Base-by-base conservation (phyloP, 2,329 filamentous ascomycete species). In the Blastomyces emzantsi region DNA sequence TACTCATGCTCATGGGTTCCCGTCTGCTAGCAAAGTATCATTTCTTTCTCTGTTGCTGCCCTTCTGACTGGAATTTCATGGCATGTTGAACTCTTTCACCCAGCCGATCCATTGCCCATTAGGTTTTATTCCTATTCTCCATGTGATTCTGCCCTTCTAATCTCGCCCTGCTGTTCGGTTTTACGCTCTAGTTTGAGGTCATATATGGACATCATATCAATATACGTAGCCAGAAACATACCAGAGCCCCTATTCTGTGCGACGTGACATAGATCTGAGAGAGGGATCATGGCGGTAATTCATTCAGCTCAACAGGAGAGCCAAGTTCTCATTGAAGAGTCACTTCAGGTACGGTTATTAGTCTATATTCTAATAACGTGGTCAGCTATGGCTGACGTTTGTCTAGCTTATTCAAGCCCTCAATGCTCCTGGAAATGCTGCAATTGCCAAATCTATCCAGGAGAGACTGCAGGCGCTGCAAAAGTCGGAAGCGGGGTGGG, bases 401-500 rank as follows among this genome's bases (percentile, higher is more conserved):
- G 17, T 55, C 25, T 62, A 79, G 77, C 73, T 79, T 64, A 74
- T 79, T 33, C 71, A 72, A 60, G 71, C 74, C 63, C 70, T 79
- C 41, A 77, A 77, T 68, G 69, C 73, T 63, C 76, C 77, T 41
- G 77, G 76, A 73, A 72, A 79, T 78, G 71, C 78, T 70, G 59
- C 72, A 66, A 74, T 75, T 62, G 75, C 82, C 64, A 74, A 76
- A 36, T 75, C 80, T 60, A 85, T 86, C 58, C 90, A 97, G 73
- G 86, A 89, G 63, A 85, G 87, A 17, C 80, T 99, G 17, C 90
- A 94, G 66, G 81, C 82, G 33, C 79, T 97, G 22, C 94, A 97
- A 73, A 86, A 86, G 68, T 90, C 90, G 2, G 81, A 87, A 1
- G 82, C 90, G 70, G 93, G 92, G 62, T 99, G 94, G 94, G 83